Evolutionary conservation across 331 rosid genomes (phyloP), one percentile per base, ranked within the genome.

Genomic region (Prunus yedoensis): DNA sequence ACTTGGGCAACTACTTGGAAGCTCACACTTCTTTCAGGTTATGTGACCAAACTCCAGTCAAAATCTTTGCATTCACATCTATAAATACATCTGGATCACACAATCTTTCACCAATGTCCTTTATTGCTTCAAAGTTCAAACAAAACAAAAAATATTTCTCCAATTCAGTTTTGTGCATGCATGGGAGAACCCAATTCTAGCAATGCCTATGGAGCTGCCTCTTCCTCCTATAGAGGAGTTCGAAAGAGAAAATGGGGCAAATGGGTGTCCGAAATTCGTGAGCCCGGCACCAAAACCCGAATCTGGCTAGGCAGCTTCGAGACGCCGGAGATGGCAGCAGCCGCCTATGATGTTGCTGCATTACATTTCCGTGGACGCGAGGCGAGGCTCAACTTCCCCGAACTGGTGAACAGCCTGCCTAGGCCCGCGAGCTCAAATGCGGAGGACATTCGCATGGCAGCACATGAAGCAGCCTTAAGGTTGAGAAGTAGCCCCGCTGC

Each of bases 241-340:
- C 87, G 99, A 14, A 94, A 90, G 89, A 67, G 97, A 0, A 94
- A 94, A 87, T 94, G 99, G 99, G 99, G 99, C 0, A 94, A 94
- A 59, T 94, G 96, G 97, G 97, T 94, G 0, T 94, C 99, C 1
- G 99, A 94, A 82, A 94, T 94, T 30, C 93, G 97, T 1, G 96
- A 94, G 75, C 99, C 99, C 0, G 99, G 99, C 0, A 92, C 83
- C 28, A 94, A 94, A 45, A 87, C 89, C 43, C 57, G 99, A 41
- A 94, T 94, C 14, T 94, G 99, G 99, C 50, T 94, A 0, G 99
- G 99, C 3, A 94, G 99, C 61, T 94, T 88, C 59, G 88, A 90
- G 76, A 86, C 96, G 6, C 89, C 95, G 0, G 90, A 92, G 81
- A 94, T 92, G 99, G 99, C 99, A 0, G 99, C 97, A 0, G 87